A percentile compares a stretch with the other conserved stretches of the same genome.
Conservation (phyloP, 2,329 filamentous ascomycete species). For the Nannizzia gypsea region DNA sequence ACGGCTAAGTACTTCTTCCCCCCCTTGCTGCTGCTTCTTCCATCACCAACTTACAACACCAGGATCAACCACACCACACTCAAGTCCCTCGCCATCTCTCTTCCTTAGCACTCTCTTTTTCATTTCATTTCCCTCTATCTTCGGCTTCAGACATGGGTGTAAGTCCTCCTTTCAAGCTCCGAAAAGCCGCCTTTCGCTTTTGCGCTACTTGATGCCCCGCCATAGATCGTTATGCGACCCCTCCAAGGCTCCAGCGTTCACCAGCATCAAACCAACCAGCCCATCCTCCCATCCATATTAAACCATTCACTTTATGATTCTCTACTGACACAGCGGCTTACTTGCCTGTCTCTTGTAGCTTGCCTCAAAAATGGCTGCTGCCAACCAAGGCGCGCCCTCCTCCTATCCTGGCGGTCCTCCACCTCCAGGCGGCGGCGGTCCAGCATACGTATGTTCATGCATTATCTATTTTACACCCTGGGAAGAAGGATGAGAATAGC, state of each 20-base stretch:
- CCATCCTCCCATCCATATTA: neutral
- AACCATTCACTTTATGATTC: neutral
- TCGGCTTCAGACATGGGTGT: neutral
- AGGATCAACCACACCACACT: neutral
- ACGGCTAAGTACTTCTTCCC: neutral
- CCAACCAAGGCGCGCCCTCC: conserved; percentile 23
- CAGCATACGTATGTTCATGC: conserved; percentile 42
- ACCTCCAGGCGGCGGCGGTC: conserved; percentile 21
- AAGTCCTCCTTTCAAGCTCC: neutral
- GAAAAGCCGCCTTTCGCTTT: neutral
- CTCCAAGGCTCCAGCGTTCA: conserved; percentile 1
- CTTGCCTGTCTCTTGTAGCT: conserved; percentile 17
- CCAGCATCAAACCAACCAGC: neutral
- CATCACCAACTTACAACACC: neutral
- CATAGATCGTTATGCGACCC: neutral
- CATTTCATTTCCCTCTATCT: neutral
- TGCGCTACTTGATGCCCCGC: neutral
- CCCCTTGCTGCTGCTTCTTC: neutral
- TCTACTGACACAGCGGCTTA: neutral
- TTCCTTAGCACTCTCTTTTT: neutral
- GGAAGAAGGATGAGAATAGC: neutral
- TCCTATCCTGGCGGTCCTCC: conserved; percentile 23
- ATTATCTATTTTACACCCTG: neutral
- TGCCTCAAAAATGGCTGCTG: conserved; percentile 28
- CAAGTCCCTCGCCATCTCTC: neutral